Base-by-base conservation (phyloP, 2,329 filamentous ascomycete species). In the Fusarium beomiforme region DNA sequence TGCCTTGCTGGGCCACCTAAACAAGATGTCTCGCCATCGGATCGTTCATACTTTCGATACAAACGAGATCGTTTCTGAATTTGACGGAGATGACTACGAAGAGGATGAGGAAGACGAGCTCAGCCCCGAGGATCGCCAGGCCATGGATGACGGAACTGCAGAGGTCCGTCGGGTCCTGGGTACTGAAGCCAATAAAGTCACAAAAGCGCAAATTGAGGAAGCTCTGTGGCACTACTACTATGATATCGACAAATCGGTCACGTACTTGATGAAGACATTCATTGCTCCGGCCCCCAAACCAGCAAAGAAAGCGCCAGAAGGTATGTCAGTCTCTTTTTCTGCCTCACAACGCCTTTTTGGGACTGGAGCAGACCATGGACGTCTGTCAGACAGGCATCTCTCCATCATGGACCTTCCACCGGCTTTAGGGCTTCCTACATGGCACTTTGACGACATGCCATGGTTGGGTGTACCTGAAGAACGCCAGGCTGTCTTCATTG, bases 201-300 rank as follows among this genome's bases (percentile, higher is more conserved):
- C 85, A 37, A 82, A 80, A 47, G 80, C 77, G 39, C 92, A 97
- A 78, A 95, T 98, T 69, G 90, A 97, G 79, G 95, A 98, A 67
- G 89, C 95, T 0, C 82, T 99, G 19, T 98, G 94, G 94, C 90
- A 99, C 81, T 98, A 98, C 81, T 98, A 95, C 80, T 98, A 95
- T 79, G 95, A 99, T 76, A 86, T 97, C 33, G 92, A 90, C 62
- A 97, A 97, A 81, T 90, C 93, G 2, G 91, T 97, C 39, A 86
- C 88, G 61, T 98, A 97, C 78, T 82, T 99, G 63, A 88, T 90
- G 69, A 92, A 90, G 86, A 90, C 85, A 34, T 88, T 84, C 71
- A 83, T 89, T 72, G 80, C 83, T 11, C 83, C 83, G 46, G 77
- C 83, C n/a, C 77, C 80, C 19, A 86, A 86, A 74, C 75, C 81